Conservation (phyloP, 2,329 filamentous ascomycete genomes). For the Colletotrichum sp. region DNA sequence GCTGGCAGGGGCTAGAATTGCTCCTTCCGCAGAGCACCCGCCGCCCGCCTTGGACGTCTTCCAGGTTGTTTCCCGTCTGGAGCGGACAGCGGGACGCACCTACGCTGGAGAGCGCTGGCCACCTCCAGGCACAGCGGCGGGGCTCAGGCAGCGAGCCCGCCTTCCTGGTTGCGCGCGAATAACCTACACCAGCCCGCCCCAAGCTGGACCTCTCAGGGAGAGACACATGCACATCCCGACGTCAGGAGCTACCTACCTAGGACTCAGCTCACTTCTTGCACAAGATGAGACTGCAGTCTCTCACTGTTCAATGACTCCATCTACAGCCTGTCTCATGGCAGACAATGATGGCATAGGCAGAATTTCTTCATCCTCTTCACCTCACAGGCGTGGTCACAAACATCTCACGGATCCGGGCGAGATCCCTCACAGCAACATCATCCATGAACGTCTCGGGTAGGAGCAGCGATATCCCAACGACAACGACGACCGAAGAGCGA, state of each 20-base stretch:
- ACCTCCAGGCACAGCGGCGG: slow-evolving; percentile 11
- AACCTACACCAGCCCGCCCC: not conserved
- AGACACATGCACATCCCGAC: slow-evolving; percentile 7
- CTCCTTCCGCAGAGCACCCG: slow-evolving; percentile 4
- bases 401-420: not conserved
- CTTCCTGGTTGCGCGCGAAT: not conserved
- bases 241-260: not conserved
- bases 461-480: not conserved
- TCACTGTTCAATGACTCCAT: not conserved
- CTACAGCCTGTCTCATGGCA: not conserved
- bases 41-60: not conserved
- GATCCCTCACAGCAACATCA: not conserved
- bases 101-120: not conserved
- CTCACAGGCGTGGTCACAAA: not conserved
- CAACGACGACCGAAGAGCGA: not conserved
- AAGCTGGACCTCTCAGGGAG: slow-evolving; percentile 20
- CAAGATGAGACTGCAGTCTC: not conserved
- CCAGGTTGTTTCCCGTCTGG: not conserved
- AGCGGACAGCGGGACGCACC: not conserved
- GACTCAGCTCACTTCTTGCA: not conserved
- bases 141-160: not conserved
- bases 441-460: not conserved
- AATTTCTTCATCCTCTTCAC: not conserved
- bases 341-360: not conserved
- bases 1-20: slow-evolving; percentile 11